phyloP scores from a whole-genome alignment of 2,329 filamentous ascomycete genomes.

The Colletotrichum graminicola region DNA sequence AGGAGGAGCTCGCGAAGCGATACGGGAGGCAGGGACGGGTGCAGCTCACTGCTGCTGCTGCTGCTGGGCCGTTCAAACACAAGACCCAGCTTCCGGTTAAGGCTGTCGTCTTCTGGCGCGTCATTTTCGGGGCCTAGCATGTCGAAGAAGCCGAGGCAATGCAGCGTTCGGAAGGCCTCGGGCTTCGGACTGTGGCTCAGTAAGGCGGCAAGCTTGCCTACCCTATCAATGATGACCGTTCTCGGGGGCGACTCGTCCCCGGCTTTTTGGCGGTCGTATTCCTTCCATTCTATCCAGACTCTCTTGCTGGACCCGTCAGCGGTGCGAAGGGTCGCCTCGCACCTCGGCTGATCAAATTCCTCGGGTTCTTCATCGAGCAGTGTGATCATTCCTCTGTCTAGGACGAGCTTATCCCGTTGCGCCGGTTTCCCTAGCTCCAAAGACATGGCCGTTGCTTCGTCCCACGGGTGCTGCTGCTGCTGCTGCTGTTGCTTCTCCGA shows the following conservation, averaged over 20 bases:
- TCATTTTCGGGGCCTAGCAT: constrained; percentile 47
- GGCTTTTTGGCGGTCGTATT: constrained; percentile 56
- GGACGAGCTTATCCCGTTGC: constrained; percentile 49
- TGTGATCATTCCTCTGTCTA: constrained; percentile 53
- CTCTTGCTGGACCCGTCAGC: constrained; percentile 51
- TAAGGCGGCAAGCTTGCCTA: constrained; percentile 61
- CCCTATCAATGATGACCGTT: constrained; percentile 57
- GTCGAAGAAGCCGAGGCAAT: constrained; percentile 65
- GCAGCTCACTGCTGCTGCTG: constrained; percentile 50
- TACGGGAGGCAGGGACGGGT: constrained; percentile 55
- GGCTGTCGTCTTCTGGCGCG: constrained; percentile 56
- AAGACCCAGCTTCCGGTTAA: constrained; percentile 62
- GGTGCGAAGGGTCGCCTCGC: constrained; percentile 55
- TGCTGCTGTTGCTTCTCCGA: neutral
- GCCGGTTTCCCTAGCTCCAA: constrained; percentile 55
- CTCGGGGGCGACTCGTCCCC: constrained; percentile 55
- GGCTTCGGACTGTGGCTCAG: constrained; percentile 62
- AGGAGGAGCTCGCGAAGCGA: constrained; percentile 63
- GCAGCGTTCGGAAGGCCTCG: constrained; percentile 62
- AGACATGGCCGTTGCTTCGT: constrained; percentile 54
- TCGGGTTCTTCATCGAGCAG: constrained; percentile 49
- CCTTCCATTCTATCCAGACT: constrained; percentile 66
- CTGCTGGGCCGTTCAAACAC: constrained; percentile 64
- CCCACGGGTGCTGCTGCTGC: constrained; percentile 44
- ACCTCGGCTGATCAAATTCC: constrained; percentile 52